phyloP scores from a whole-genome alignment of 768 basidiomycete species.

The Pleurotus eryngii region DNA sequence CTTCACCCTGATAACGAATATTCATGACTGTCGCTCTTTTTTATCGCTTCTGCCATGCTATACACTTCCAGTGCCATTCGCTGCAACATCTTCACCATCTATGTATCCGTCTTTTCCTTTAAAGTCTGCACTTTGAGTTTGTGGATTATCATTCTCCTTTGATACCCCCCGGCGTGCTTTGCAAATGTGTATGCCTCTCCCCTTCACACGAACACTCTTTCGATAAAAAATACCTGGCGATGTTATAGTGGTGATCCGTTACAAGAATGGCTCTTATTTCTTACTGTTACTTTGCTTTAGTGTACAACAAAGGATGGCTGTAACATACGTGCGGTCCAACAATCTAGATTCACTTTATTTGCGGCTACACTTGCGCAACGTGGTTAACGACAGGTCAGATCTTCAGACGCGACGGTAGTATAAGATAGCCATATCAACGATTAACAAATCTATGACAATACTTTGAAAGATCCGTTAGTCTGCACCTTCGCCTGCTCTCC shows the following conservation, averaged over 20 bases:
- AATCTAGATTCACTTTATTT: constrained; percentile 5
- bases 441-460: constrained; percentile 15
- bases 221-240: constrained; percentile 20
- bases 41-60: constrained; percentile 23
- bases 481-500: constrained; percentile 46
- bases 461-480: constrained; percentile 65
- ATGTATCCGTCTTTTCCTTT: constrained; percentile 22
- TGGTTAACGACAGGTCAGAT: not conserved
- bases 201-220: constrained; percentile 23
- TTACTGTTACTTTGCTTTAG: constrained; percentile 25
- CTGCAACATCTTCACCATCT: constrained; percentile 24
- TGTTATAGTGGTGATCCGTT: constrained; percentile 21
- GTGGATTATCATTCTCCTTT: constrained; percentile 23
- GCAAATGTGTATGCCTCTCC: constrained; percentile 28
- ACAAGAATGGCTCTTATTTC: constrained; percentile 35
- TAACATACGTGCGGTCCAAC: constrained; percentile 4
- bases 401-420: not conserved
- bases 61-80: constrained; percentile 29
- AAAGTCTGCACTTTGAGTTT: constrained; percentile 34
- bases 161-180: constrained; percentile 29
- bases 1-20: constrained; percentile 26
- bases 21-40: constrained; percentile 41
- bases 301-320: constrained; percentile 45
- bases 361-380: not conserved
- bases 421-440: not conserved